A percentile compares a stretch with the other conserved stretches of the same genome.
These are phyloP conservation scores for Amylocarpus encephaloides DNA, from an alignment of 2,329 filamentous ascomycete genomes.

Conservation along the genomic window DNA sequence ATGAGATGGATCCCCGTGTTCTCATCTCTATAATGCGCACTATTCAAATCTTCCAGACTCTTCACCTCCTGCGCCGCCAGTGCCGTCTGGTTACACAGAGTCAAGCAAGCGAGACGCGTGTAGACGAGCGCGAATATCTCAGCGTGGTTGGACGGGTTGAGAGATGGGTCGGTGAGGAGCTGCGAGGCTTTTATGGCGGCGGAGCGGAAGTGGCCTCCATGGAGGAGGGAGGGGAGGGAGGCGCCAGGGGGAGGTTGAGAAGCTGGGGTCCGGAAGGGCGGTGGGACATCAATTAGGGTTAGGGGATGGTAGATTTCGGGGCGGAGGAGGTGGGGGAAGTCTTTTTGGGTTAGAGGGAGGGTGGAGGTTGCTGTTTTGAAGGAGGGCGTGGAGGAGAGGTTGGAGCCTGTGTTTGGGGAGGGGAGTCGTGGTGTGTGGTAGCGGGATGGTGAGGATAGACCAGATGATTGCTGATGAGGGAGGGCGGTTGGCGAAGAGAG, in stretches of 20 bases:
- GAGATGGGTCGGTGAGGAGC: constrained; percentile 48
- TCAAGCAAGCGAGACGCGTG: constrained; percentile 73
- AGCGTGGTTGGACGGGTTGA: constrained; percentile 49
- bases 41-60: constrained; percentile 55
- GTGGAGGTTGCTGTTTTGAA: constrained; percentile 23
- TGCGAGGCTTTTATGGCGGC: constrained; percentile 65
- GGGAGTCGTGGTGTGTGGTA: constrained; percentile 22
- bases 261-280: constrained; percentile 62
- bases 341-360: constrained; percentile 46
- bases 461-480: constrained; percentile 10
- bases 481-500: not conserved
- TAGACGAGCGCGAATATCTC: constrained; percentile 74
- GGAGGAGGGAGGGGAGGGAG: constrained; percentile 61
- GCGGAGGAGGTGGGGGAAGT: constrained; percentile 74
- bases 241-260: constrained; percentile 58
- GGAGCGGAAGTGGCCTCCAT: constrained; percentile 70
- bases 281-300: constrained; percentile 53
- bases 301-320: constrained; percentile 80
- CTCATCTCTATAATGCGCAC: constrained; percentile 49
- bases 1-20: constrained; percentile 57
- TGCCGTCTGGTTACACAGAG: constrained; percentile 66
- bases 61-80: constrained; percentile 63
- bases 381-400: constrained; percentile 21
- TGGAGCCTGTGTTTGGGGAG: constrained; percentile 24
- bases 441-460: constrained; percentile 20